These are phyloP conservation scores for Cyanidiococcus yangmingshanensis DNA, from an alignment of 23 red algal species.

Conservation along the genomic window DNA sequence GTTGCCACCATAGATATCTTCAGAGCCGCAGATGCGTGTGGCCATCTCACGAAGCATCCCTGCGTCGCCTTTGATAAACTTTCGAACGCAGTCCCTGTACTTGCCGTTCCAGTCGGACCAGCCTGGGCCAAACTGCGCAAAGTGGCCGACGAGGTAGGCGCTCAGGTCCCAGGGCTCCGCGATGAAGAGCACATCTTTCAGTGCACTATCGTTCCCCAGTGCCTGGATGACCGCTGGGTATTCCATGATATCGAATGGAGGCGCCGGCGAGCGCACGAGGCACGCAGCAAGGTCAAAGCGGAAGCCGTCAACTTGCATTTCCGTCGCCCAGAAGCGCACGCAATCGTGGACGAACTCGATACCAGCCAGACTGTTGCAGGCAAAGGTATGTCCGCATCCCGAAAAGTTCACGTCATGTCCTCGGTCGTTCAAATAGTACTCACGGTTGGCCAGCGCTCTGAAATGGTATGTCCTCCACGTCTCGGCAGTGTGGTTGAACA, in stretches of 20 bases:
- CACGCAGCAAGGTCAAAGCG: conserved; percentile 26
- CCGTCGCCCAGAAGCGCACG: conserved; percentile 17
- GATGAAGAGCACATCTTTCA: conserved; percentile 23
- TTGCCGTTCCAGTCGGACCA: conserved; percentile 38
- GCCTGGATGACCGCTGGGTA: conserved; percentile 20
- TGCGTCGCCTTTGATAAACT: conserved; percentile 30
- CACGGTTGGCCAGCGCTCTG: conserved; percentile 14
- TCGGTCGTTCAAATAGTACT: conserved; percentile 24
- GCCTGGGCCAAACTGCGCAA: conserved; percentile 23
- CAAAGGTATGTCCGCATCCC: conserved; percentile 29
- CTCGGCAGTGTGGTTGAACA: conserved; percentile 35
- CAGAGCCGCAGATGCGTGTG: conserved; percentile 26
- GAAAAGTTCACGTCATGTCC: conserved; percentile 26
- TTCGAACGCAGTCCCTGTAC: conserved; percentile 20
- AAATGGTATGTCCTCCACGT: conserved; percentile 28
- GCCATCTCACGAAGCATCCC: conserved; percentile 25
- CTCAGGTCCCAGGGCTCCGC: conserved; percentile 32
- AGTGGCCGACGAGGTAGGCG: conserved; percentile 22
- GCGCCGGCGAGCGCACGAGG: background rate
- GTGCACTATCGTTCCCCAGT: conserved; percentile 10
- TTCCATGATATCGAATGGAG: background rate
- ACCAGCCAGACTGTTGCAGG: conserved; percentile 22
- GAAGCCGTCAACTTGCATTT: conserved; percentile 32
- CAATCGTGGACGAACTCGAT: conserved; percentile 25
- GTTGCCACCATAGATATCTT: conserved; percentile 7